Base-by-base conservation (phyloP, 225 moss, liverwort and hornwort genomes). In the Antitrichia curtipendula region DNA sequence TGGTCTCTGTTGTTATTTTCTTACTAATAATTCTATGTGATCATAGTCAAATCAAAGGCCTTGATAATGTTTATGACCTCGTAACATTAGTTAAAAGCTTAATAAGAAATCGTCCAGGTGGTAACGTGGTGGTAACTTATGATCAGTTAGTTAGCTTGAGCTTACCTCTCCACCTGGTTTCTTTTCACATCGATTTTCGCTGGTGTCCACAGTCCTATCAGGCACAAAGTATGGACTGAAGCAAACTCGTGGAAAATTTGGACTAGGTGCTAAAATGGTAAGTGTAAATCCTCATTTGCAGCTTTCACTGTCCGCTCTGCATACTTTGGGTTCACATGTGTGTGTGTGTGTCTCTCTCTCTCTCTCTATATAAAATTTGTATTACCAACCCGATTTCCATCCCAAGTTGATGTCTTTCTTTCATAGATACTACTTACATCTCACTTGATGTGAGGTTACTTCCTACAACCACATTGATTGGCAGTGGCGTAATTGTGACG, bases 211-310 rank as follows among this genome's bases (percentile, higher is more conserved):
- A 98, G 98, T 98, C 82, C 90, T 98, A 63, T 98, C 98, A 54
- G 98, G 98, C 85, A 98, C 98, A 80, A 98, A 97, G 89, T 98
- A 98, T 91, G 97, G 98, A 58, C 89, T 98, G 86, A 98, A 97
- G 91, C 98, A 98, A 92, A 97, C 97, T 66, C 96, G 98, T 90
- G 98, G 97, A 78, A 98, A 98, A 83, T 98, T 98, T 90, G 98
- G 97, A 84, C 91, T 98, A 58, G 98, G 98, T 86, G 98, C 98
- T 63, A 98, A 97, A 86, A 98, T 98, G 98, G 98, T 98, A 62
- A 88, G 91, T 80, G 78, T 8, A 72, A 58, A 38, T 88, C 65
- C 82, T 79, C 77, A 54, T 84, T 74, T 59, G 43, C 82, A 78
- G n/a, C 69, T 57, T 50, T 41, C 63, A 87, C 54, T 86, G 69